Conservation (phyloP, 2,329 filamentous ascomycete genomes). For the Ophiostoma sp. region DNA sequence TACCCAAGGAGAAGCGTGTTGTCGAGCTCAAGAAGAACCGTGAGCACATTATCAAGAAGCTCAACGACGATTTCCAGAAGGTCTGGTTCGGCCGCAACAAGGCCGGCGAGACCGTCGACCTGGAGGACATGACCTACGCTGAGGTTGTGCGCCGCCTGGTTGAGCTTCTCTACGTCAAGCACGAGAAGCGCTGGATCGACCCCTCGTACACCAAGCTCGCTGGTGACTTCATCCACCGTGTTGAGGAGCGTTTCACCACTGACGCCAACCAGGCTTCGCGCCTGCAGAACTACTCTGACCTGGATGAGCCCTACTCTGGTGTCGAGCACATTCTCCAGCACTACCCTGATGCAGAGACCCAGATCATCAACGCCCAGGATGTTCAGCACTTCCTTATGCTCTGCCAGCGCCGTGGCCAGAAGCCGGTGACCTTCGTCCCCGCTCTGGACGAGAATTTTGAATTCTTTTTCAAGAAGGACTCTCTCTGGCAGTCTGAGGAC, state of each 20-base stretch:
- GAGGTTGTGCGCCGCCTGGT: constrained; percentile 86
- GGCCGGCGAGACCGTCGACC: constrained; percentile 75
- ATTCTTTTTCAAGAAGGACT: constrained; percentile 99
- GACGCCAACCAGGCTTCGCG: constrained; percentile 70
- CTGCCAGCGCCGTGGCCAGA: constrained; percentile 88
- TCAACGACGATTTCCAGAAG: constrained; percentile 96
- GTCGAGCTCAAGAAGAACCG: constrained; percentile 85
- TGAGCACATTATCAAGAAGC: constrained; percentile 89
- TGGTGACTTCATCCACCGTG: constrained; percentile 92
- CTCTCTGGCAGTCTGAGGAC: constrained; percentile 98
- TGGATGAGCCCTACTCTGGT: constrained; percentile 76
- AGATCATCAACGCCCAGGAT: constrained; percentile 97
- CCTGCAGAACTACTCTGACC: constrained; percentile 86
- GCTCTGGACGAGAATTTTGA: constrained; percentile 96
- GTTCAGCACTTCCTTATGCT: constrained; percentile 95
- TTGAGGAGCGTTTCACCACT: constrained; percentile 94
- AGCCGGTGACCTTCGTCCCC: constrained; percentile 95
- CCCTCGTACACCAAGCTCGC: constrained; percentile 78
- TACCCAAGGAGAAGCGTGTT: constrained; percentile 92
- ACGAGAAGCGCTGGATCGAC: constrained; percentile 90
- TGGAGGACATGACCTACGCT: constrained; percentile 94
- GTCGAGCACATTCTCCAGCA: constrained; percentile 76
- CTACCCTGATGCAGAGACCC: constrained; percentile 82
- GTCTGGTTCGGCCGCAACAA: constrained; percentile 93
- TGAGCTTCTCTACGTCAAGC: constrained; percentile 87